phyloP scores from a whole-genome alignment of 495 filamentous ascomycete species.

The Lasiosphaeriaceae sp. region DNA sequence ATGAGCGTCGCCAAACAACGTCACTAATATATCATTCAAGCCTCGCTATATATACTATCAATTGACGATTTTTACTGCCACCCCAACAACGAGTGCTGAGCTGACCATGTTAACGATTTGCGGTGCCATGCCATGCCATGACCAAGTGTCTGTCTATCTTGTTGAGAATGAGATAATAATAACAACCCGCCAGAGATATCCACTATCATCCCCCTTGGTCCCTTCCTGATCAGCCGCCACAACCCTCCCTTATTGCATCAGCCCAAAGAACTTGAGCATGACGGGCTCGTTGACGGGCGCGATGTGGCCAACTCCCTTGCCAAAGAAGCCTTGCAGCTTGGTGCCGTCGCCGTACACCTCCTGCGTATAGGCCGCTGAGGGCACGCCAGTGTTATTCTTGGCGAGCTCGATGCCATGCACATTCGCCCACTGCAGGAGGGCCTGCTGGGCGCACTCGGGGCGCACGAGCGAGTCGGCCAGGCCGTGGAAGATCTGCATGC shows the following conservation, averaged over 20 bases:
- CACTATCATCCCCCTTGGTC: too few species aligned
- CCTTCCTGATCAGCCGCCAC: too few species aligned
- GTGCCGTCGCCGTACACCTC: conserved; percentile 42
- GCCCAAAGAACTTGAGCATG: conserved; percentile 36
- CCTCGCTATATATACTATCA: too few species aligned
- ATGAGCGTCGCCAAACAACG: too few species aligned
- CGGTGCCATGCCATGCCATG: too few species aligned
- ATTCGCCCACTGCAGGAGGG: conserved; percentile 55
- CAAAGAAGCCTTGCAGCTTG: conserved; percentile 44
- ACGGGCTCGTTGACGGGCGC: conserved; percentile 38
- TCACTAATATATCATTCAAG: too few species aligned
- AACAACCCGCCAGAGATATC: too few species aligned
- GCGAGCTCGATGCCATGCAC: conserved; percentile 40
- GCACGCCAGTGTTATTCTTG: conserved; percentile 32
- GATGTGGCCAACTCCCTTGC: conserved; percentile 45
- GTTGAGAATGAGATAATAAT: too few species aligned
- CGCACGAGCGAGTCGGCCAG: conserved; percentile 45
- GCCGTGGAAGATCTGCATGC: conserved; percentile 56
- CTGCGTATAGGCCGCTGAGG: conserved; percentile 38
- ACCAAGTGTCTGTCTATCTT: too few species aligned
- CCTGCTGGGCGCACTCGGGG: conserved; percentile 48
- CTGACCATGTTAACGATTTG: too few species aligned
- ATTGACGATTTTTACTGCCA: too few species aligned
- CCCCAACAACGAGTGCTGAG: too few species aligned
- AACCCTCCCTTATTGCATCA: conserved; percentile 31